Base-by-base conservation (phyloP, 768 basidiomycete genomes). In the Suillus paluster region DNA sequence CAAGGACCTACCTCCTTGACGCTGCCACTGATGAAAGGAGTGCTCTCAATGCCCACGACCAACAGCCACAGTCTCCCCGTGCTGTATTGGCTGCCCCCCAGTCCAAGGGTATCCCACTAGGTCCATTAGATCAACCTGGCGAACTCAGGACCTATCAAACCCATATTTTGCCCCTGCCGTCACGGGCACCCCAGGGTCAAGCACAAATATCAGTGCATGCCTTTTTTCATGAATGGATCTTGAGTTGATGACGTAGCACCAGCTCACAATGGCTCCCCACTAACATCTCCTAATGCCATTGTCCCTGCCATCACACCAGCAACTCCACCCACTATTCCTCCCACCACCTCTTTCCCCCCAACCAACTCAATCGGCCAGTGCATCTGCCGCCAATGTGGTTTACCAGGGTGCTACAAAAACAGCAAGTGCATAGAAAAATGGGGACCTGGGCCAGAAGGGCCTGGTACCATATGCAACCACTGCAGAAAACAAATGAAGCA, bases 401-500 rank as follows among this genome's bases (percentile, higher is more conserved):
- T n/a, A n/a, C n/a, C n/a, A n/a, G n/a, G n/a, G n/a, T n/a, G n/a
- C n/a, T n/a, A n/a, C 77, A 92, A 92, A 77, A 91, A 93, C 23
- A 89, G 88, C 10, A 91, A 91, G 66, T 93, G 91, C 71, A 90
- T 93, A 56, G 91, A 93, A 69, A 93, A 93, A 73, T 93, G 91
- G 91, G 91, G 91, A 1, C 91, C 91, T 27, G 91, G 91, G 5
- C 91, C 91, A 52, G 84, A 88, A 74, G 91, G 91, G 0, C 91
- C 91, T 56, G 91, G 91, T 23, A 93, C 91, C 0, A 91, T 92
- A 0, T 93, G 91, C 69, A 91, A 93, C 79, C n/a, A n/a, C n/a
- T n/a, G n/a, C n/a, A n/a, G n/a, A n/a, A n/a, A n/a, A n/a, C n/a
- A n/a, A n/a, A n/a, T n/a, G n/a, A n/a, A n/a, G n/a, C n/a, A n/a